Conservation (phyloP, 192 early-diverging fungal genomes). For the Chytriomyces sp. region DNA sequence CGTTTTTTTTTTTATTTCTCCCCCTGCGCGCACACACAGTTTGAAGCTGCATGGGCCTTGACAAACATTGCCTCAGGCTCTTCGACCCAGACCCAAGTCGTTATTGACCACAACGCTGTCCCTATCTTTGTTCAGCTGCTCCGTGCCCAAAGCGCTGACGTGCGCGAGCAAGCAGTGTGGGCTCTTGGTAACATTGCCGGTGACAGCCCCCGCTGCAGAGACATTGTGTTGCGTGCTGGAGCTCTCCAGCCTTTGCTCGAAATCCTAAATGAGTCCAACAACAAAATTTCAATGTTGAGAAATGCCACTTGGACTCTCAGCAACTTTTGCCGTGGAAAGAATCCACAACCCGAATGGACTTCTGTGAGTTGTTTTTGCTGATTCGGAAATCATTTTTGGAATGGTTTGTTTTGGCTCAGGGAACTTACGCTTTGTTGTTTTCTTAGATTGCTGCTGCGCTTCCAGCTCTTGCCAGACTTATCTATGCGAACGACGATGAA, state of each 20-base stretch:
- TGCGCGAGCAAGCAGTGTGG: conserved; percentile 97
- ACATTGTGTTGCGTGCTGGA: conserved; percentile 81
- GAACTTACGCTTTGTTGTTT: no score
- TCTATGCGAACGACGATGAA: conserved; percentile 91
- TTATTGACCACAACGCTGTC: conserved; percentile 91
- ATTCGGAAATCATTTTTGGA: no score
- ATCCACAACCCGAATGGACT: conserved; percentile 90
- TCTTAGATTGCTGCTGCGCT: conserved; percentile 85
- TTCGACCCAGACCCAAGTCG: conserved; percentile 89
- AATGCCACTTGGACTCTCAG: conserved; percentile 99
- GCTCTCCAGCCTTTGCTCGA: conserved; percentile 88
- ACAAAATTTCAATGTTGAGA: conserved; percentile 96
- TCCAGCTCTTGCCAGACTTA: conserved; percentile 86
- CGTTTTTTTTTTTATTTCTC: no score
- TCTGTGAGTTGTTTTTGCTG: conserved; percentile 59
- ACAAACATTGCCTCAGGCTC: conserved; percentile 99
- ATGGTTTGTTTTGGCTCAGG: no score
- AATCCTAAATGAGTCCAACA: conserved; percentile 79
- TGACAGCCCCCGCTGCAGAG: conserved; percentile 88
- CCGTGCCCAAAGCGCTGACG: conserved; percentile 80
- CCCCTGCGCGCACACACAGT: no score
- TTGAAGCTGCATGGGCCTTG: conserved; percentile 98
- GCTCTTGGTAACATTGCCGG: conserved; percentile 99
- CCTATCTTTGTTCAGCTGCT: conserved; percentile 91
- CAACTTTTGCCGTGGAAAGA: conserved; percentile 99